Percentiles rank a stretch among this genome's conserved stretches.
Conservation (phyloP, 2,329 filamentous ascomycete genomes). For the Pezicula rhizophila region DNA sequence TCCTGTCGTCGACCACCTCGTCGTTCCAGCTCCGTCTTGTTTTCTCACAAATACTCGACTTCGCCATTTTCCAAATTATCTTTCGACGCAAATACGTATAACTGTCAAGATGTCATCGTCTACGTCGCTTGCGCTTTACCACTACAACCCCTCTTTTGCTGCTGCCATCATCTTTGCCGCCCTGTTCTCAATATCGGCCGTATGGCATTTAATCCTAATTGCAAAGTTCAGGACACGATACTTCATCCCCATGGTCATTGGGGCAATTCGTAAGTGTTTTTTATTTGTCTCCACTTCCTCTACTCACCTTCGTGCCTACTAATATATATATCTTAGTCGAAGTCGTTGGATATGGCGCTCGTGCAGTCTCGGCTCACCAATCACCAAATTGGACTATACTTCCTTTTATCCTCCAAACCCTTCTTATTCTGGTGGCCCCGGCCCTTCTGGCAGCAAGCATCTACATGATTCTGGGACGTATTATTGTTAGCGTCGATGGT, state of each 20-base stretch:
- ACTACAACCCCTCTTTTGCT: constrained; percentile 38
- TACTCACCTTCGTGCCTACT: neutral
- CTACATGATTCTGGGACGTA: constrained; percentile 31
- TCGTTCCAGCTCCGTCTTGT: too few species aligned
- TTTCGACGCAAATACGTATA: too few species aligned
- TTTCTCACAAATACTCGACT: too few species aligned
- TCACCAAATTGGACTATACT: constrained; percentile 11
- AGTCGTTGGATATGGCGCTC: constrained; percentile 27
- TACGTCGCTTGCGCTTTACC: too few species aligned
- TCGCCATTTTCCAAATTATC: too few species aligned
- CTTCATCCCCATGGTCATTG: constrained; percentile 41
- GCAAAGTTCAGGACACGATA: constrained; percentile 37
- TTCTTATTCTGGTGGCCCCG: constrained; percentile 30
- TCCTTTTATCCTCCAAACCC: constrained; percentile 26
- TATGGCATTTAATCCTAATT: constrained; percentile 30
- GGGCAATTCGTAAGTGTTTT: constrained; percentile 34
- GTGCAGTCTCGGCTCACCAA: constrained; percentile 12
- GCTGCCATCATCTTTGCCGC: constrained; percentile 34
- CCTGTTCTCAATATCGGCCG: constrained; percentile 30
- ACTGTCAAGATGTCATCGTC: too few species aligned
- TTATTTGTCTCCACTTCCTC: neutral
- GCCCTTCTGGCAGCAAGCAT: constrained; percentile 30
- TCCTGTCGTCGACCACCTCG: too few species aligned
- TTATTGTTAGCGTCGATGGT: constrained; percentile 28
- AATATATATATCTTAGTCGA: constrained; percentile 24